Conservation (phyloP, 192 early-diverging fungal genomes). For the Podochytrium sp. region DNA sequence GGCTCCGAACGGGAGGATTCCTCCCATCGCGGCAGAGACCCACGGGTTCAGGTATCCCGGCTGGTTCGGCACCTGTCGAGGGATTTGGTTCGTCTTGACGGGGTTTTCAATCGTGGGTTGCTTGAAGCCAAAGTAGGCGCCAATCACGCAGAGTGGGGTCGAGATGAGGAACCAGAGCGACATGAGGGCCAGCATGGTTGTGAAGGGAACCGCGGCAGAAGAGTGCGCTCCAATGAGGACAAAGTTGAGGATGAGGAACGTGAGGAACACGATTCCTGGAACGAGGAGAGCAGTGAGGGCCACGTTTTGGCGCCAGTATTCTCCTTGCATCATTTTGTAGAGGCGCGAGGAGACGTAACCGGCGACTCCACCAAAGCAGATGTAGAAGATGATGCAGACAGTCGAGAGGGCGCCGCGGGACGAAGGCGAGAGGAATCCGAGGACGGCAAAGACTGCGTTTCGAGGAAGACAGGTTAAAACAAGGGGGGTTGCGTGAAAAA, state of each 20-base stretch:
- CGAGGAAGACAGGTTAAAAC: background rate
- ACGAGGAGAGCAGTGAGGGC: slow-evolving; percentile 82
- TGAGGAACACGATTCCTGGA: slow-evolving; percentile 64
- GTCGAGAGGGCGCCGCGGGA: slow-evolving; percentile 88
- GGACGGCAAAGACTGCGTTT: slow-evolving; percentile 82
- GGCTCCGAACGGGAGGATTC: slow-evolving; percentile 69
- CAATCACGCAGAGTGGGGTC: slow-evolving; percentile 78
- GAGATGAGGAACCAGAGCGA: slow-evolving; percentile 81
- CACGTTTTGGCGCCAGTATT: slow-evolving; percentile 81
- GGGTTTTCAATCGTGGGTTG: slow-evolving; percentile 75
- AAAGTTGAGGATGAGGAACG: slow-evolving; percentile 76
- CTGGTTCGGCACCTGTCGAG: slow-evolving; percentile 80
- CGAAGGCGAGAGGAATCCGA: slow-evolving; percentile 89
- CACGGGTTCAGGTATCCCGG: slow-evolving; percentile 66
- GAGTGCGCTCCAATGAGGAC: slow-evolving; percentile 85
- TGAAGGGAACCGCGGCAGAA: slow-evolving; percentile 89
- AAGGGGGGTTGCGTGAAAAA: background rate
- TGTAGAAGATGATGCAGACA: slow-evolving; percentile 89
- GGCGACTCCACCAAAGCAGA: slow-evolving; percentile 80
- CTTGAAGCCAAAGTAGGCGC: slow-evolving; percentile 86
- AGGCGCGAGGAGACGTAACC: slow-evolving; percentile 87
- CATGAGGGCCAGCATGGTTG: slow-evolving; percentile 79
- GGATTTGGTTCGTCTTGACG: slow-evolving; percentile 90
- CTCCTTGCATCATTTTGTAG: slow-evolving; percentile 94
- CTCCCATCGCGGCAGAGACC: slow-evolving; percentile 67